These are phyloP conservation scores for Lobosporangium transversale DNA, from an alignment of 192 early-diverging fungal species.

Conservation along the genomic window DNA sequence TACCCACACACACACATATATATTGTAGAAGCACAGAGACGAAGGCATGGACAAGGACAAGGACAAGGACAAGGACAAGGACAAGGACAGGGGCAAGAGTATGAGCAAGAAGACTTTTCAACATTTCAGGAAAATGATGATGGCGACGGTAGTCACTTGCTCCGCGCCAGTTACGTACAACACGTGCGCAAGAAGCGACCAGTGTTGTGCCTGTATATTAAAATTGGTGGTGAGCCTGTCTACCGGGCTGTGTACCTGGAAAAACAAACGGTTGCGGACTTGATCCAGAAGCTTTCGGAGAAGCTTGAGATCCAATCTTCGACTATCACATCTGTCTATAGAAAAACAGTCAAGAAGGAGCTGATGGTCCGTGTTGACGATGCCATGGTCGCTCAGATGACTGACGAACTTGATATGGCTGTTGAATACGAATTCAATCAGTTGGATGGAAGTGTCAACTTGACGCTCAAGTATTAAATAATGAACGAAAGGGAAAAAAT, in stretches of 20 bases:
- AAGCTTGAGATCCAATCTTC: conserved; percentile 60
- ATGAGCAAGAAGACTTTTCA: too few species aligned
- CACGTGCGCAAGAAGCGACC: conserved; percentile 45
- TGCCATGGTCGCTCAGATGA: conserved; percentile 66
- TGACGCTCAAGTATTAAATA: conserved; percentile 58
- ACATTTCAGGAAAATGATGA: too few species aligned
- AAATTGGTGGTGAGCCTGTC: conserved; percentile 61
- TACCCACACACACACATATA: too few species aligned
- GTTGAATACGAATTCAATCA: conserved; percentile 55
- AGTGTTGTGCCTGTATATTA: conserved; percentile 68
- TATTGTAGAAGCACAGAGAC: too few species aligned
- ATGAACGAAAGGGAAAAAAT: neutral
- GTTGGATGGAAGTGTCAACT: conserved; percentile 54
- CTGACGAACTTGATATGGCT: conserved; percentile 73
- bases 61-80: too few species aligned
- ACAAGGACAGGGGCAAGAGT: too few species aligned
- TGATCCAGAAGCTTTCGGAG: conserved; percentile 63
- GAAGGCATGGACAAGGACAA: too few species aligned
- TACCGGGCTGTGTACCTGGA: conserved; percentile 77
- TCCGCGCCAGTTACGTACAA: conserved; percentile 75
- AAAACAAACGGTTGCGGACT: conserved; percentile 62
- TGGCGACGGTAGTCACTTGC: too few species aligned
- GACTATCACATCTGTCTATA: conserved; percentile 52
- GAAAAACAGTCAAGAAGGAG: conserved; percentile 60
- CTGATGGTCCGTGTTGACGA: conserved; percentile 67